Conservation (phyloP, 345 rosid species). For the Sisymbrium altissimum region DNA sequence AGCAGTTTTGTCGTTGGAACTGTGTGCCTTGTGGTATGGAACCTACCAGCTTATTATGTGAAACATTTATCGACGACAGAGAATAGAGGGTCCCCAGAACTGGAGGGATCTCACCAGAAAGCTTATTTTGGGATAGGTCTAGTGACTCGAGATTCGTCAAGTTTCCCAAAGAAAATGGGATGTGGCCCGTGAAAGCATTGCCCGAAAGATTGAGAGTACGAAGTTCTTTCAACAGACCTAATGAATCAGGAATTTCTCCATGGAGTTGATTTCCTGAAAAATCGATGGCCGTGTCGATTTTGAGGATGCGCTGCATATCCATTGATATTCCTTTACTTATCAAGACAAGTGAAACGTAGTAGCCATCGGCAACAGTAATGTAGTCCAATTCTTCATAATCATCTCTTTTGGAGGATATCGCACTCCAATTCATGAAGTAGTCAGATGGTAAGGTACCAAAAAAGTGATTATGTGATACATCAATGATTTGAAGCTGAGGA, state of each 20-base stretch:
- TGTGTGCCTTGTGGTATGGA: slow-evolving; percentile 2
- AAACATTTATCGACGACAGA: background rate
- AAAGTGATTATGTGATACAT: background rate
- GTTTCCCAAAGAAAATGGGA: background rate
- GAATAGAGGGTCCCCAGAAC: background rate
- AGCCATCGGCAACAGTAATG: background rate
- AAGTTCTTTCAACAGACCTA: background rate
- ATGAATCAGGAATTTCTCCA: background rate
- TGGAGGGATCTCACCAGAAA: slow-evolving; percentile 3
- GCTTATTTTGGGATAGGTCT: background rate
- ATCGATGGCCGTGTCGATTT: background rate
- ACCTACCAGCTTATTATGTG: background rate
- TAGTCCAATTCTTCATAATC: background rate
- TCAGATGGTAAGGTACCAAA: background rate
- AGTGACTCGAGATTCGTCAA: background rate
- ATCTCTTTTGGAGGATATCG: background rate
- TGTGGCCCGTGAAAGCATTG: background rate
- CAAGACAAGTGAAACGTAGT: background rate
- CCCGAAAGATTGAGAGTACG: background rate
- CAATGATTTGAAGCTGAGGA: background rate
- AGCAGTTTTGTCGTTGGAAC: background rate
- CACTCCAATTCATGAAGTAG: background rate
- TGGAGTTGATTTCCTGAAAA: background rate
- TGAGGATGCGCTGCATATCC: background rate
- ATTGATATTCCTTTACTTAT: background rate